Evolutionary conservation across 805 yeast genomes (phyloP).

Genomic region (Saccharomyces paradoxus): DNA sequence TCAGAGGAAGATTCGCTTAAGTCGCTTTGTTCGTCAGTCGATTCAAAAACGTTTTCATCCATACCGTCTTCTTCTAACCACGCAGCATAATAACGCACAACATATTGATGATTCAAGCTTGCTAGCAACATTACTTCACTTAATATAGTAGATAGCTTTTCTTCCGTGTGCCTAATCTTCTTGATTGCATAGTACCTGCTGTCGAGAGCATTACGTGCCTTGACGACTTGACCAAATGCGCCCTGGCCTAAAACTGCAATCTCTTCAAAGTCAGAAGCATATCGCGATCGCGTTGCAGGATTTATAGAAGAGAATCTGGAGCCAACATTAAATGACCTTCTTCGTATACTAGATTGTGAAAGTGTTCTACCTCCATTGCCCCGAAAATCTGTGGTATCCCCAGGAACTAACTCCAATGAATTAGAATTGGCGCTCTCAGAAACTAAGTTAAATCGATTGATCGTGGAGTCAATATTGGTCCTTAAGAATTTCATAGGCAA

Average conservation of each 20-base stretch:
- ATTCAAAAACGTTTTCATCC: conserved; percentile 31
- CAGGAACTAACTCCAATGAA: neutral
- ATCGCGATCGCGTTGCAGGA: conserved; percentile 49
- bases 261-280: conserved; percentile 90
- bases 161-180: conserved; percentile 75
- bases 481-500: conserved; percentile 78
- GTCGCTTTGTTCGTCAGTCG: conserved; percentile 25
- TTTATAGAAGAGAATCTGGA: conserved; percentile 30
- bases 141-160: conserved; percentile 69
- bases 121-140: conserved; percentile 91
- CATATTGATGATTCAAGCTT: conserved; percentile 87
- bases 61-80: conserved; percentile 80
- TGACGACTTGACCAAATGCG: conserved; percentile 97
- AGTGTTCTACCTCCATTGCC: conserved; percentile 14
- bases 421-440: conserved; percentile 6
- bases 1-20: conserved; percentile 6
- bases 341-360: conserved; percentile 23
- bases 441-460: conserved; percentile 22
- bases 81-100: conserved; percentile 92
- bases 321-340: conserved; percentile 37
- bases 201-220: conserved; percentile 85
- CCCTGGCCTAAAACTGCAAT: conserved; percentile 87
- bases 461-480: conserved; percentile 46
- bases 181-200: conserved; percentile 94
- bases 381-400: conserved; percentile 1